These are phyloP conservation scores for Chalaropsis ovoidea DNA, from an alignment of 2,329 filamentous ascomycete species.

Conservation along the genomic window DNA sequence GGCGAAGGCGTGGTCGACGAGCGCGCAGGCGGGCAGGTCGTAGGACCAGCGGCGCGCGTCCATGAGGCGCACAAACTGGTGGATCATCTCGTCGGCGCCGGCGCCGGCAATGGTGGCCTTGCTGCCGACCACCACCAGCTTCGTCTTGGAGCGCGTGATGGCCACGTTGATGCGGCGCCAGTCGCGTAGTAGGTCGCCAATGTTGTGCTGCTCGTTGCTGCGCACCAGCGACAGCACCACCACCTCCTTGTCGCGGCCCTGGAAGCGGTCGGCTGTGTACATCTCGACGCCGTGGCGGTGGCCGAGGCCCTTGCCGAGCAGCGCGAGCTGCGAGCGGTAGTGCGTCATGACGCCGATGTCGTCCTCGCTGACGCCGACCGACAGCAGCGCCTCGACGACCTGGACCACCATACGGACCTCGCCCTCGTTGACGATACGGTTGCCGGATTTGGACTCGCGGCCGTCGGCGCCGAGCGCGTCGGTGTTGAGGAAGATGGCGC, in stretches of 20 bases:
- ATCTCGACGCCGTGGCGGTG: conserved; percentile 63
- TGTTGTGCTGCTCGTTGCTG: conserved; percentile 67
- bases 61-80: conserved; percentile 66
- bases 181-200: conserved; percentile 87
- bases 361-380: conserved; percentile 58
- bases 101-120: conserved; percentile 65
- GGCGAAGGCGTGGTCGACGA: conserved; percentile 59
- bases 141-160: conserved; percentile 84
- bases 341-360: conserved; percentile 95
- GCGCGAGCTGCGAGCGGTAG: conserved; percentile 81
- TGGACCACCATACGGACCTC: conserved; percentile 71
- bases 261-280: conserved; percentile 94
- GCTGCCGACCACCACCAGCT: conserved; percentile 80
- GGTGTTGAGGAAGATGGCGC: conserved; percentile 83
- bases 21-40: conserved; percentile 54
- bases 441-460: conserved; percentile 65
- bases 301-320: conserved; percentile 64
- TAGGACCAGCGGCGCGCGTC: conserved; percentile 70
- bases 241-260: conserved; percentile 90
- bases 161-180: conserved; percentile 93
- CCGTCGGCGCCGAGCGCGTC: conserved; percentile 57
- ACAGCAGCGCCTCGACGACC: conserved; percentile 68
- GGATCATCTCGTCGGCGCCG: conserved; percentile 64
- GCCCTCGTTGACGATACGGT: conserved; percentile 77
- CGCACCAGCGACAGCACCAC: conserved; percentile 80